phyloP scores from a whole-genome alignment of 768 basidiomycete species.

The Xanthoconium stramineum region DNA sequence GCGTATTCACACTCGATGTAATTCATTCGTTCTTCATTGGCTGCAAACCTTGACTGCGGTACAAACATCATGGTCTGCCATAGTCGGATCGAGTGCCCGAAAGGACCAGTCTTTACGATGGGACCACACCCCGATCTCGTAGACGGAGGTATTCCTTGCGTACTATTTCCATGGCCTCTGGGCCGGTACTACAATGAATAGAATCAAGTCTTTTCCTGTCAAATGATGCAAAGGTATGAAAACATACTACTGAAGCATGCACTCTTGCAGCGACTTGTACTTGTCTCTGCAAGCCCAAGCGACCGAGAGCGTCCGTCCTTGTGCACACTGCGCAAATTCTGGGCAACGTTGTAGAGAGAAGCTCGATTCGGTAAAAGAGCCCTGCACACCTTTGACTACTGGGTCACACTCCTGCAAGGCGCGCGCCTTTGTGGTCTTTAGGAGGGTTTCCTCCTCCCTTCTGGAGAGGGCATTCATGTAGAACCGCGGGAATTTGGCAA shows the following conservation, averaged over 20 bases:
- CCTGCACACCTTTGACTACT: conserved; percentile 58
- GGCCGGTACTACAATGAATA: conserved; percentile 52
- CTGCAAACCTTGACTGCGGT: background rate
- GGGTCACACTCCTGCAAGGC: conserved; percentile 78
- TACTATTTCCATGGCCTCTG: conserved; percentile 69
- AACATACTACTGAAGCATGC: conserved; percentile 77
- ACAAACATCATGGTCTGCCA: background rate
- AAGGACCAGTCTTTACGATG: background rate
- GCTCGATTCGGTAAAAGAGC: background rate
- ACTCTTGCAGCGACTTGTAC: conserved; percentile 68
- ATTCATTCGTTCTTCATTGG: conserved; percentile 3
- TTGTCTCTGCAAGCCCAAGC: conserved; percentile 79
- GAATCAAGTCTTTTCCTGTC: background rate
- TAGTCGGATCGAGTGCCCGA: background rate
- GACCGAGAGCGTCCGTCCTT: conserved; percentile 77
- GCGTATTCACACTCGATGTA: conserved; percentile 2
- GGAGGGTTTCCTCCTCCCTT: conserved; percentile 81
- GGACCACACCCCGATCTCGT: conserved; percentile 37
- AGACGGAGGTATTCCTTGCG: conserved; percentile 72
- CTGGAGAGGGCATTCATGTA: conserved; percentile 84
- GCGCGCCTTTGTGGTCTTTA: conserved; percentile 76
- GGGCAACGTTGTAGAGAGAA: conserved; percentile 2
- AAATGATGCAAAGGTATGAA: background rate
- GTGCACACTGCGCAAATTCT: conserved; percentile 86
- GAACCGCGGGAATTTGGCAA: conserved; percentile 4